A percentile compares a stretch with the other conserved stretches of the same genome.
phyloP scores from a whole-genome alignment of 176 grass and related monocot genomes.

The Ensete glaucum region DNA sequence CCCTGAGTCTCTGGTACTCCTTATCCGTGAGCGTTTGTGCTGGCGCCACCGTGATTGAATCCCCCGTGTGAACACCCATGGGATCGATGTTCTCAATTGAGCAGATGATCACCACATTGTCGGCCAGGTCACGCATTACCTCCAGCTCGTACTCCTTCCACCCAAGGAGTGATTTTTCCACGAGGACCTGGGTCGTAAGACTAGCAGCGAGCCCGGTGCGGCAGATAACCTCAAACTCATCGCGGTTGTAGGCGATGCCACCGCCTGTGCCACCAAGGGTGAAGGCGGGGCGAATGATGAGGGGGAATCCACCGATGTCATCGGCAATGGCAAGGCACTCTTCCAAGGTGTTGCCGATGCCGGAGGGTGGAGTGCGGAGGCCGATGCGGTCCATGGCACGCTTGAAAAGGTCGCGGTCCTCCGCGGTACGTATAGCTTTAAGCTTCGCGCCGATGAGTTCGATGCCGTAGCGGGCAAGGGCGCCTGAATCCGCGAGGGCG shows the following conservation, averaged over 20 bases:
- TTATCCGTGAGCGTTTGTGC: constrained; percentile 89
- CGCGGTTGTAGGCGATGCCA: constrained; percentile 83
- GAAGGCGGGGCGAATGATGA: constrained; percentile 86
- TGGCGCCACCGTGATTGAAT: constrained; percentile 93
- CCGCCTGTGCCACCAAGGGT: constrained; percentile 88
- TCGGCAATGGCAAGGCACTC: constrained; percentile 70
- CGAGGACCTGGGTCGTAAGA: constrained; percentile 68
- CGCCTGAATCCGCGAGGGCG: constrained; percentile 64
- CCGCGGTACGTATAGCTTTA: constrained; percentile 71
- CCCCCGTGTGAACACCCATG: constrained; percentile 96
- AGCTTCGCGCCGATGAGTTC: constrained; percentile 85
- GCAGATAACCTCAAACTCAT: constrained; percentile 89
- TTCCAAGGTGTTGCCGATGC: constrained; percentile 76
- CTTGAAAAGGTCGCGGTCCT: constrained; percentile 91
- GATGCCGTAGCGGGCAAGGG: constrained; percentile 50
- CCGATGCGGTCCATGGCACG: constrained; percentile 90
- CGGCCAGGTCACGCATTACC: constrained; percentile 92
- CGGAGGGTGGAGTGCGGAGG: constrained; percentile 78
- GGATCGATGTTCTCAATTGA: constrained; percentile 98
- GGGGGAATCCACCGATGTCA: constrained; percentile 63
- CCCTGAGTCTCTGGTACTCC: constrained; percentile 92
- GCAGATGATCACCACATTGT: constrained; percentile 98
- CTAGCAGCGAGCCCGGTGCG: constrained; percentile 58
- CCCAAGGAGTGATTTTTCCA: constrained; percentile 90
- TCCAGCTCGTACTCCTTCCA: constrained; percentile 99